Evolutionary conservation across 177 flowering plant species (phyloP), one percentile per base, ranked within the genome.

Genomic region (Telopea speciosissima): DNA sequence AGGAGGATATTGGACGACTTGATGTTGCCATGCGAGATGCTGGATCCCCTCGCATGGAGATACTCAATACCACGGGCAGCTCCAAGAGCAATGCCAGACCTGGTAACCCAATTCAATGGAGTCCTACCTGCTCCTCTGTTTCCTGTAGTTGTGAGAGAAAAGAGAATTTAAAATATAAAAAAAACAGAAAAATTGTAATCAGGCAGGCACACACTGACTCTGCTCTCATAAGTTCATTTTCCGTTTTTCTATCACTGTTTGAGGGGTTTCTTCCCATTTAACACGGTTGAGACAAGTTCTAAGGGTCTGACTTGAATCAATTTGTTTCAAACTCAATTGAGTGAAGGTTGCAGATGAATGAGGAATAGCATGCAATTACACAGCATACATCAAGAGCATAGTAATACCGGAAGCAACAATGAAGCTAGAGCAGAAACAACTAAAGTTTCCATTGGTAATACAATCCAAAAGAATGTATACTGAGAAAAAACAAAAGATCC

Each of bases 1-100:
- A 91, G 90, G 44, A 91, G 90, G 71, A 91, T 71, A 59, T 89
- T 89, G 56, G 97, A 89, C 5, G 97, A 88, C 76, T 88, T 92
- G 73, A 90, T 88, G 85, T 88, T 90, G 63, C 97, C 93, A 72
- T 92, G 97, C 69, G 94, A 85, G 56, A 72, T 65, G 26, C 67
- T 73, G 12, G 91, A 75, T 56, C 89, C 86, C 44, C 72, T 85
- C 1, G 87, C 80, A 68, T 92, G 97, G 68, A 90, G 77, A 82
- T 84, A 86, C 42, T 82, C 78, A 60, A 92, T 85, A 13, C 86
- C 93, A 25, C 83, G 84, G 24, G 91, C 89, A 33, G 93, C 96
- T 68, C 96, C 96, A 26, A 90, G 92, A 14, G 97, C 96, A 72
- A 92, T 85, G 70, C 78, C 68, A 0, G 88, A 82, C 73, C 97